Percentiles rank a stretch among this genome's conserved stretches.
Conservation (phyloP, 768 basidiomycete genomes). For the Hygrocybe punicea region DNA sequence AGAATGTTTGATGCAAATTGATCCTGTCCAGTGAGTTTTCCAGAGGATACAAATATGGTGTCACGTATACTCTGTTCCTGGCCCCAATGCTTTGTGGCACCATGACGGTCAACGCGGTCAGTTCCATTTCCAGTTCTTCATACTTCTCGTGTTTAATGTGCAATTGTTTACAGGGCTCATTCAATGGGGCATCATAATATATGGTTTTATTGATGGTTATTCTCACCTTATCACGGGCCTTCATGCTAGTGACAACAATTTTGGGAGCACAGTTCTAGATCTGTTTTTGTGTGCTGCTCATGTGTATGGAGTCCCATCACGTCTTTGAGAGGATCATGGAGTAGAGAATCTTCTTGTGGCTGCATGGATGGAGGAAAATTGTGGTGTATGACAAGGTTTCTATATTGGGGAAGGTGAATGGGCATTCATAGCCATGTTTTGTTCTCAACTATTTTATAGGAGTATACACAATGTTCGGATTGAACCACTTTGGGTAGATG, state of each 20-base stretch:
- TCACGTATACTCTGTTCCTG: constrained; percentile 24
- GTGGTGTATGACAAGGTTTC: constrained; percentile 9
- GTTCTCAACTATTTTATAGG: constrained; percentile 12
- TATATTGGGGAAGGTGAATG: constrained; percentile 37
- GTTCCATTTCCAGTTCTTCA: background rate
- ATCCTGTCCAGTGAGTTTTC: constrained; percentile 16
- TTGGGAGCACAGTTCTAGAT: constrained; percentile 33
- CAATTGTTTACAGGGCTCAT: constrained; percentile 24
- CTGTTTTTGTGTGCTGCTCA: constrained; percentile 26
- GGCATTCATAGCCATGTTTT: background rate
- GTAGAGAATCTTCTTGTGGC: constrained; percentile 37
- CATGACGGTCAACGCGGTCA: constrained; percentile 40
- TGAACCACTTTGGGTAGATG: constrained; percentile 39
- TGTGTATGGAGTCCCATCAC: constrained; percentile 28
- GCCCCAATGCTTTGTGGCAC: constrained; percentile 35
- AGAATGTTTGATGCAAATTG: constrained; percentile 11
- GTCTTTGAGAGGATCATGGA: constrained; percentile 39
- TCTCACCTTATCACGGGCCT: constrained; percentile 31
- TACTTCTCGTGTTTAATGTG: background rate
- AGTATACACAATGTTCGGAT: constrained; percentile 40
- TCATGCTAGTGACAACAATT: constrained; percentile 38
- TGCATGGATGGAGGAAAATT: constrained; percentile 24
- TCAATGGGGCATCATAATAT: constrained; percentile 32
- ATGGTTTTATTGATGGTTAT: constrained; percentile 36
- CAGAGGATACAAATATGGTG: constrained; percentile 16